Evolutionary conservation across 192 early-diverging fungal genomes (phyloP).

Genomic region (Diversispora eburnea): DNA sequence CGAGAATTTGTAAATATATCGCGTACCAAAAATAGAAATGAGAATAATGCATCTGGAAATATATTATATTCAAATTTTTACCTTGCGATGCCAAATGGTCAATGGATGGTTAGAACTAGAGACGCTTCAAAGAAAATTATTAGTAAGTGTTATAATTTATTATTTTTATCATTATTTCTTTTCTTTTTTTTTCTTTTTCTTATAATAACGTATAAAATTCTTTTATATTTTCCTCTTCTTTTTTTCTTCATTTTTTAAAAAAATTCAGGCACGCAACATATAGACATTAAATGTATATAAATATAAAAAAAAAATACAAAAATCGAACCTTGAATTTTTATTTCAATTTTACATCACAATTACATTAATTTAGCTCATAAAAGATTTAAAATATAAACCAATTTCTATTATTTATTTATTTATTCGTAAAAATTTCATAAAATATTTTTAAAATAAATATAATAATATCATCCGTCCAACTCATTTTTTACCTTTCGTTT

Average conservation of each 20-base stretch:
- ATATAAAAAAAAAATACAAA: not conserved
- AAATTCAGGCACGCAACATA: not conserved
- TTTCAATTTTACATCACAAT: no score
- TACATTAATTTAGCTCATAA: no score
- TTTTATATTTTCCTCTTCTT: not conserved
- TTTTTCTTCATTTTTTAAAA: not conserved
- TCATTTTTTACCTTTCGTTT: not conserved
- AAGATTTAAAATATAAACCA: no score
- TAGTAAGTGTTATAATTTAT: not conserved
- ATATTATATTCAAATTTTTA: constrained; percentile 4
- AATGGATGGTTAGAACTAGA: constrained; percentile 10
- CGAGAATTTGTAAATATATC: not conserved
- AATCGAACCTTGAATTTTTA: no score
- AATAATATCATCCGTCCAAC: no score
- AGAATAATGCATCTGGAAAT: not conserved
- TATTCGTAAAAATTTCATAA: no score
- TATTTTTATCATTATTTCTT: not conserved
- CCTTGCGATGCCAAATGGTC: not conserved
- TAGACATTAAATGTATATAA: not conserved
- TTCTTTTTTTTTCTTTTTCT: not conserved
- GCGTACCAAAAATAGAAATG: not conserved
- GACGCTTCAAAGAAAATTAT: not conserved
- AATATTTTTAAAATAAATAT: no score
- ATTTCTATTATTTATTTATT: no score
- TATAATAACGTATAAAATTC: not conserved